phyloP scores from a whole-genome alignment of 176 grass and related monocot species.

The Bonia amplexicaulis region DNA sequence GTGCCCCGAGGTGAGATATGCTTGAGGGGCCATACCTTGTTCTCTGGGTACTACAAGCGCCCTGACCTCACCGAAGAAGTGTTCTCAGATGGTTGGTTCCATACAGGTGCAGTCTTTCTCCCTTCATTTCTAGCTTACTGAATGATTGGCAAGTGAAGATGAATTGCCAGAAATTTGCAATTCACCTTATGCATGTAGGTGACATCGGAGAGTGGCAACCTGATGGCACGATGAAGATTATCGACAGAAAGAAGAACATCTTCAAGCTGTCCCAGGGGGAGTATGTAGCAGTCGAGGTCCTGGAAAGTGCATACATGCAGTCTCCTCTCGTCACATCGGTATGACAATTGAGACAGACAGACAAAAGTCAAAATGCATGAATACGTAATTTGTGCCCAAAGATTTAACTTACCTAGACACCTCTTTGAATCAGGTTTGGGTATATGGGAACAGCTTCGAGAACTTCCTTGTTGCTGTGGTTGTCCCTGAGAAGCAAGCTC shows the following conservation, averaged over 20 bases:
- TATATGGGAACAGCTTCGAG: slow-evolving; percentile 94
- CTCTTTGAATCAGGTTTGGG: slow-evolving; percentile 63
- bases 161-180: not conserved
- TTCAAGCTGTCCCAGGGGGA: slow-evolving; percentile 98
- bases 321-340: slow-evolving; percentile 56
- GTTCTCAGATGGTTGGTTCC: slow-evolving; percentile 82
- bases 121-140: not conserved
- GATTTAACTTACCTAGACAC: not conserved
- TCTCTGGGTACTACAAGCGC: slow-evolving; percentile 88
- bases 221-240: slow-evolving; percentile 87
- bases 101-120: slow-evolving; percentile 50
- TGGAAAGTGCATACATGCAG: slow-evolving; percentile 71
- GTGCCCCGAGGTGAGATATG: slow-evolving; percentile 82
- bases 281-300: slow-evolving; percentile 83
- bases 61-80: slow-evolving; percentile 65
- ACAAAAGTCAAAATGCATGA: not conserved
- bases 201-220: slow-evolving; percentile 95
- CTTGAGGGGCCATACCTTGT: slow-evolving; percentile 82
- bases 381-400: not conserved
- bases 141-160: not conserved
- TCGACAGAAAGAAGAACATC: slow-evolving; percentile 95
- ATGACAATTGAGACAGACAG: not conserved
- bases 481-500: slow-evolving; percentile 69
- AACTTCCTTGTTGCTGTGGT: slow-evolving; percentile 82
- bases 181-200: slow-evolving; percentile 23